Conservation (phyloP, 441 rosid genomes). For the Raphanus hybrid region DNA sequence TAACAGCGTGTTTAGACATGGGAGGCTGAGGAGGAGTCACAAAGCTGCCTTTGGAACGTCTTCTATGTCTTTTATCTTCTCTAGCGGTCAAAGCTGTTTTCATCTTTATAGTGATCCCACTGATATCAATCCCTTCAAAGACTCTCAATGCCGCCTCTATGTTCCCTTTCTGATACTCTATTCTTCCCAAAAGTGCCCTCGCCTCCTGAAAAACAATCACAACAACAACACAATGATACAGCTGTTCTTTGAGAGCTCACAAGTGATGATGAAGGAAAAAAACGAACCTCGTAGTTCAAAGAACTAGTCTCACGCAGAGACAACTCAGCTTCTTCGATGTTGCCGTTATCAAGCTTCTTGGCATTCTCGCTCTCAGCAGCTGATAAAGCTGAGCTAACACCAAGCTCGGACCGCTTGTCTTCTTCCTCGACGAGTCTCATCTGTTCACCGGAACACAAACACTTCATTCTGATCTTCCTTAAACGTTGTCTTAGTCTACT, state of each 20-base stretch:
- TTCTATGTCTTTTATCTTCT: slow-evolving; percentile 52
- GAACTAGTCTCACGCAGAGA: slow-evolving; percentile 84
- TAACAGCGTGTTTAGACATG: slow-evolving; percentile 78
- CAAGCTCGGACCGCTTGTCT: slow-evolving; percentile 54
- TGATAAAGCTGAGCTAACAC: slow-evolving; percentile 52
- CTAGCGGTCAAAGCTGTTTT: slow-evolving; percentile 56
- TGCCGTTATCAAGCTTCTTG: slow-evolving; percentile 55
- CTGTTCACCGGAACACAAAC: slow-evolving; percentile 73
- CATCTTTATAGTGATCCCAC: slow-evolving; percentile 67
- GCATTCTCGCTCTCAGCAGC: slow-evolving; percentile 54
- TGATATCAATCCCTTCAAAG: slow-evolving; percentile 81
- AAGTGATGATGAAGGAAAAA: too few relatives aligned
- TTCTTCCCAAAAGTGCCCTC: slow-evolving; percentile 87
- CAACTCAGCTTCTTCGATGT: slow-evolving; percentile 89
- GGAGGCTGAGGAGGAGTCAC: slow-evolving; percentile 48
- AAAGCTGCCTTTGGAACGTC: slow-evolving; percentile 51
- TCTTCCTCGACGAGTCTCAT: slow-evolving; percentile 48
- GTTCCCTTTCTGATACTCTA: slow-evolving; percentile 87
- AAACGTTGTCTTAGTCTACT: slow-evolving; percentile 42
- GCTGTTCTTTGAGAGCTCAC: not conserved
- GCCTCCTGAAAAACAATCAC: slow-evolving; percentile 64
- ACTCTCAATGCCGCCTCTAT: slow-evolving; percentile 83
- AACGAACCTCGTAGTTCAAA: slow-evolving; percentile 48
- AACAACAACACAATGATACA: slow-evolving; percentile 1
- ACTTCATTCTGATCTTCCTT: slow-evolving; percentile 64